Conservation (phyloP, 495 filamentous ascomycete species). For the Neurospora sublineolata region DNA sequence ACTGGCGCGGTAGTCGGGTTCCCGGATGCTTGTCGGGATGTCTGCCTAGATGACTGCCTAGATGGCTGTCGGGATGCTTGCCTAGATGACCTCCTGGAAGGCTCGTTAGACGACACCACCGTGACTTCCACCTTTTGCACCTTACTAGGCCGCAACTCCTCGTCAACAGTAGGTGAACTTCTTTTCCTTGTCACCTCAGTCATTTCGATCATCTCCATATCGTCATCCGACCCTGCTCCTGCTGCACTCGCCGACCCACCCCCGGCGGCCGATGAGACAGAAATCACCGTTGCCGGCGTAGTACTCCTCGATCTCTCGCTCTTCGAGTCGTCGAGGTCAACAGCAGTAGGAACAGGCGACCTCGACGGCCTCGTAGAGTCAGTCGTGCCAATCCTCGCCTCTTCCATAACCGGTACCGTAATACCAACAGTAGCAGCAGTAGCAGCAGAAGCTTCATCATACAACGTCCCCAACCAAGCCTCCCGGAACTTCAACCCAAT, state of each 20-base stretch:
- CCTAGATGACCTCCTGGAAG: neutral
- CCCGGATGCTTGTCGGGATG: neutral
- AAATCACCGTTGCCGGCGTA: neutral
- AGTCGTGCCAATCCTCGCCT: neutral
- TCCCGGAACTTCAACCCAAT: slow-evolving; percentile 49
- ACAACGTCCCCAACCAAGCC: slow-evolving; percentile 36
- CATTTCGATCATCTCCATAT: neutral
- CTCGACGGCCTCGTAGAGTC: neutral
- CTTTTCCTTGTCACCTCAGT: neutral
- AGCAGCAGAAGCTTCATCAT: slow-evolving; percentile 8
- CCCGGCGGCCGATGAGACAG: neutral
- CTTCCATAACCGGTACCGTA: neutral
- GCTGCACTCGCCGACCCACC: neutral
- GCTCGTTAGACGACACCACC: neutral
- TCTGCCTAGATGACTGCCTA: neutral
- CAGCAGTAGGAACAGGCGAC: neutral
- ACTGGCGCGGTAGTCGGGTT: neutral
- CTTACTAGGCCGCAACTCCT: neutral
- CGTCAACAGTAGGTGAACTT: neutral
- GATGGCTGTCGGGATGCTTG: neutral
- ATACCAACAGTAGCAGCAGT: neutral
- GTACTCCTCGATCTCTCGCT: neutral
- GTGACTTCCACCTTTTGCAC: neutral
- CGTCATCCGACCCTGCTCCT: neutral
- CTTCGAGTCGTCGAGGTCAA: neutral